Conservation (phyloP, 495 filamentous ascomycete species). For the Wilcoxina mikolae region DNA sequence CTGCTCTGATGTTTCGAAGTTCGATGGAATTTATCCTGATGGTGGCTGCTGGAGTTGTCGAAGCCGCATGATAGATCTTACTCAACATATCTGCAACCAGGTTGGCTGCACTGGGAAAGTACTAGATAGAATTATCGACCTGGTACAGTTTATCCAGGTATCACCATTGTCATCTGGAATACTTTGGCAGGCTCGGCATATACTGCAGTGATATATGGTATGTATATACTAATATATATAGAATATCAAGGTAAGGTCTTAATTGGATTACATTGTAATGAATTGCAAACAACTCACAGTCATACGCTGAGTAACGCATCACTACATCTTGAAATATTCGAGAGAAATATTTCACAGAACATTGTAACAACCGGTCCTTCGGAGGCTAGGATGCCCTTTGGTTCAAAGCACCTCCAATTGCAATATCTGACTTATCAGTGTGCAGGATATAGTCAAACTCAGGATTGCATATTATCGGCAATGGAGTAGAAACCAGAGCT, state of each 20-base stretch:
- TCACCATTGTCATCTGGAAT: background rate
- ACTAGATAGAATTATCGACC: background rate
- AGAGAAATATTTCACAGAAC: background rate
- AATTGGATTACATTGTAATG: background rate
- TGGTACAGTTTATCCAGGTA: background rate
- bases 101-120: background rate
- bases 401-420: background rate
- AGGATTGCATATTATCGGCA: background rate
- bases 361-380: background rate
- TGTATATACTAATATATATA: no score
- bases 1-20: background rate
- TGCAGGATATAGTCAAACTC: background rate
- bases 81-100: background rate
- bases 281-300: conserved; percentile 1
- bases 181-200: no score
- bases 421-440: background rate
- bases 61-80: background rate
- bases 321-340: background rate
- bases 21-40: background rate
- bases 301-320: background rate
- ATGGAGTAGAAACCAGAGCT: no score
- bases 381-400: background rate
- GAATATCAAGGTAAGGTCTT: no score
- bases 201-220: no score
- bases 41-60: background rate